These are phyloP conservation scores for Ascochyta rabiei DNA, from an alignment of 2,329 filamentous ascomycete species.

Conservation along the genomic window DNA sequence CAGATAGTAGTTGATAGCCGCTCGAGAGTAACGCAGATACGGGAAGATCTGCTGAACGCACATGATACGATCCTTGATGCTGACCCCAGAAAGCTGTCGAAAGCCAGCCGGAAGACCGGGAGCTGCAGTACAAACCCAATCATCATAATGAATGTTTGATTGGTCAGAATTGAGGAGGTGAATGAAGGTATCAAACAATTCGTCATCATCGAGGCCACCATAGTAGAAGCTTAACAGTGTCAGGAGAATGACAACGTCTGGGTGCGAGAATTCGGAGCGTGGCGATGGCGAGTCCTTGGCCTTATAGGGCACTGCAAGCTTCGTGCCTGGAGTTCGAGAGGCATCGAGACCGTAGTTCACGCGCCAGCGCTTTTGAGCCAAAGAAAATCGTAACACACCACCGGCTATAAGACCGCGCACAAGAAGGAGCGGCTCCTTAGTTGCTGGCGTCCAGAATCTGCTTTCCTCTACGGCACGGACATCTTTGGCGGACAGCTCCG, in stretches of 20 bases:
- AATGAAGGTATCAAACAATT: slow-evolving; percentile 57
- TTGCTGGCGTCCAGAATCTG: slow-evolving; percentile 48
- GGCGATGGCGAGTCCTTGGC: slow-evolving; percentile 69
- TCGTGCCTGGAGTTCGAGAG: slow-evolving; percentile 57
- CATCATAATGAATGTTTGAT: slow-evolving; percentile 57
- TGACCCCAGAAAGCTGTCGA: slow-evolving; percentile 32
- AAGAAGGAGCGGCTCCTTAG: slow-evolving; percentile 52
- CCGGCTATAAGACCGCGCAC: slow-evolving; percentile 63
- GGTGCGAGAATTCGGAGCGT: slow-evolving; percentile 70
- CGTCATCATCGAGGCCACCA: slow-evolving; percentile 58
- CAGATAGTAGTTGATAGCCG: slow-evolving; percentile 68
- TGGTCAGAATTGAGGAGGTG: slow-evolving; percentile 61
- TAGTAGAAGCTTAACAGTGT: slow-evolving; percentile 74
- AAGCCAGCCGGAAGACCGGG: slow-evolving; percentile 48
- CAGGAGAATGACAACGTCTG: slow-evolving; percentile 68
- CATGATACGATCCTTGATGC: slow-evolving; percentile 56
- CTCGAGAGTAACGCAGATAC: slow-evolving; percentile 58
- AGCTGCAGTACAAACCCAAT: slow-evolving; percentile 52
- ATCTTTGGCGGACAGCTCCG: slow-evolving; percentile 35
- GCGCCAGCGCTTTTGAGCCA: slow-evolving; percentile 66
- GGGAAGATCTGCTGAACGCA: slow-evolving; percentile 61
- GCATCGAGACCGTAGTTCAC: slow-evolving; percentile 68
- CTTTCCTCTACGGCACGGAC: slow-evolving; percentile 29
- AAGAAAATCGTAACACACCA: slow-evolving; percentile 60
- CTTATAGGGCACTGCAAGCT: slow-evolving; percentile 64